A percentile compares a stretch with the other conserved stretches of the same genome.
These are phyloP conservation scores for Trametes pubescens DNA, from an alignment of 1,284 basidiomycete species.

Conservation along the genomic window DNA sequence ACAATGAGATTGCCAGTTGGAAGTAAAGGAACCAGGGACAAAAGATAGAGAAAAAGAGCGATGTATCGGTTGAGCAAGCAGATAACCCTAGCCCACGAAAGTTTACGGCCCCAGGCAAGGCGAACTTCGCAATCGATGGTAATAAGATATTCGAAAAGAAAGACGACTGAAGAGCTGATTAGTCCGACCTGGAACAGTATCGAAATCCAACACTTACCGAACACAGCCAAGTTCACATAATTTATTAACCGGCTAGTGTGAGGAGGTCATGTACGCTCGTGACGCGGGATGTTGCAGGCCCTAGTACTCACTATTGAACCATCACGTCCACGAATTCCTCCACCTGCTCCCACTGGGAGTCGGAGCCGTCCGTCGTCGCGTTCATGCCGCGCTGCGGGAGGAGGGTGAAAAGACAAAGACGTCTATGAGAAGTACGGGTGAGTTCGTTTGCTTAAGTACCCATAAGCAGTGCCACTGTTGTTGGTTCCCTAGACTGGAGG, in stretches of 20 bases:
- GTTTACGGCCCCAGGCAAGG: slow-evolving; percentile 27
- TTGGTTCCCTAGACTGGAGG: background rate
- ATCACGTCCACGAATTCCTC: slow-evolving; percentile 8
- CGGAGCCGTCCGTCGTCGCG: slow-evolving; percentile 26
- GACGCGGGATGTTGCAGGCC: background rate
- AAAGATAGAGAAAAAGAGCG: slow-evolving; percentile 17
- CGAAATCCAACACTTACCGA: slow-evolving; percentile 19
- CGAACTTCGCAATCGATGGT: slow-evolving; percentile 31
- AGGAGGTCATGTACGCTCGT: background rate
- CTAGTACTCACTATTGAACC: slow-evolving; percentile 9
- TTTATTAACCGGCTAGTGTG: slow-evolving; percentile 20
- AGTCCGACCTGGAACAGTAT: too few relatives aligned
- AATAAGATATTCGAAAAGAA: slow-evolving; percentile 25
- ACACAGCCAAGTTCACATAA: slow-evolving; percentile 26
- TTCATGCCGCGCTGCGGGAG: slow-evolving; percentile 24
- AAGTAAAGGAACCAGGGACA: slow-evolving; percentile 26
- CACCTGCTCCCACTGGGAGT: slow-evolving; percentile 31
- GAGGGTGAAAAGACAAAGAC: slow-evolving; percentile 20
- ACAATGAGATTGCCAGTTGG: slow-evolving; percentile 15
- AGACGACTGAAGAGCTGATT: slow-evolving; percentile 6
- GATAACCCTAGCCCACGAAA: slow-evolving; percentile 22
- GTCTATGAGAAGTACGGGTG: slow-evolving; percentile 4
- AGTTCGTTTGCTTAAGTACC: background rate
- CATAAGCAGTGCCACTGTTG: background rate
- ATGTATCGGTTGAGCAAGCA: slow-evolving; percentile 29